Conservation (phyloP, 345 rosid species). For the Ailanthus altissimus region DNA sequence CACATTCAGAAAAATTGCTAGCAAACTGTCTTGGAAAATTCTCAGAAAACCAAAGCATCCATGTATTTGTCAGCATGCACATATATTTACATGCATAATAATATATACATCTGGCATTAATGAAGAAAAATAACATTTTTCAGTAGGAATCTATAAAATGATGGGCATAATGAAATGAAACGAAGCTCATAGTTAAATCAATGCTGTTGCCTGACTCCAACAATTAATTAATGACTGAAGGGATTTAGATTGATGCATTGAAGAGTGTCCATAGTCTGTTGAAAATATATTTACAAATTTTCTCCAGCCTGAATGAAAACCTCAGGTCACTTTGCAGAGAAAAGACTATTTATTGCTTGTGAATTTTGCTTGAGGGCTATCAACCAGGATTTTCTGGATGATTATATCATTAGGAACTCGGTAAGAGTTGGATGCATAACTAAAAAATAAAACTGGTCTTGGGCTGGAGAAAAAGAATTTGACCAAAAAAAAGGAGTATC, state of each 20-base stretch:
- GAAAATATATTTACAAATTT: neutral
- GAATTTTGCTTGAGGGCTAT: neutral
- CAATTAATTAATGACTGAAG: too few relatives aligned
- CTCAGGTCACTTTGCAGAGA: neutral
- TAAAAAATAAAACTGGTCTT: neutral
- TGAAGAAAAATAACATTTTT: neutral
- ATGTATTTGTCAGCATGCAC: neutral
- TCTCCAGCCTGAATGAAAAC: neutral
- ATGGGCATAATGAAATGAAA: too few relatives aligned
- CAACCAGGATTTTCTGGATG: neutral
- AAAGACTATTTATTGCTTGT: neutral
- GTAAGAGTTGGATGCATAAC: neutral
- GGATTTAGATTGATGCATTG: neutral
- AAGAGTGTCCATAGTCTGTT: neutral
- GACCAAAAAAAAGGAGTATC: neutral
- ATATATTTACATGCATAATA: too few relatives aligned
- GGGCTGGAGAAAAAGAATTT: neutral
- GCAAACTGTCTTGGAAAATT: neutral
- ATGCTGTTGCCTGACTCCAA: too few relatives aligned
- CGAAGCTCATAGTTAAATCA: too few relatives aligned
- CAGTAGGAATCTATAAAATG: too few relatives aligned
- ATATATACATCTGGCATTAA: neutral
- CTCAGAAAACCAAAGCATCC: neutral
- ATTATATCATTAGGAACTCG: neutral
- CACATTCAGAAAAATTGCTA: neutral